Conservation (phyloP, 345 rosid genomes). For the Hevea brasiliensis region DNA sequence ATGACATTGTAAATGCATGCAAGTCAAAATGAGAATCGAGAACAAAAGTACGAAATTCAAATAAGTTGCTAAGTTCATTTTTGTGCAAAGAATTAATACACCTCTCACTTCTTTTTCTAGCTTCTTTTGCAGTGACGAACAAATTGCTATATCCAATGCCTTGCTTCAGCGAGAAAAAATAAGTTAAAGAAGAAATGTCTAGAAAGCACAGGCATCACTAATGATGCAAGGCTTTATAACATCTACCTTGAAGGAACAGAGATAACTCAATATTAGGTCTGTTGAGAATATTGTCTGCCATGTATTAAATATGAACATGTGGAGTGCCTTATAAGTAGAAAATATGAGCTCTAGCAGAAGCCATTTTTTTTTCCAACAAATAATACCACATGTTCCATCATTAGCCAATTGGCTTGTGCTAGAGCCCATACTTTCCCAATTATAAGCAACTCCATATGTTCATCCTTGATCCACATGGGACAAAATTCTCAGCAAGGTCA, state of each 20-base stretch:
- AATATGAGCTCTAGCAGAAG: too few species aligned
- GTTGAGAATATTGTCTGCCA: too few species aligned
- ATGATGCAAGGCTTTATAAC: not conserved
- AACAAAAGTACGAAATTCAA: not conserved
- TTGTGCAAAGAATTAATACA: not conserved
- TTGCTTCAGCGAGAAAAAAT: not conserved
- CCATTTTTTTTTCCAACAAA: too few species aligned
- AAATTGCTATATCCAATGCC: not conserved
- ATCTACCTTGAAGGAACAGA: not conserved
- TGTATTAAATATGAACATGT: too few species aligned
- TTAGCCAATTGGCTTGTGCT: too few species aligned
- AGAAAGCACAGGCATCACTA: not conserved
- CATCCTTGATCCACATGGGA: too few species aligned
- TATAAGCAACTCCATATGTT: too few species aligned
- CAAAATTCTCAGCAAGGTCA: too few species aligned
- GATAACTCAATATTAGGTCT: not conserved
- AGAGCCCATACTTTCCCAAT: too few species aligned
- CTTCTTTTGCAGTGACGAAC: not conserved
- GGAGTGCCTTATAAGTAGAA: too few species aligned
- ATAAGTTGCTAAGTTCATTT: not conserved
- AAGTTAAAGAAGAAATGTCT: not conserved
- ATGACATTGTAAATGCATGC: slow-evolving; percentile 6
- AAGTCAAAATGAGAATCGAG: not conserved
- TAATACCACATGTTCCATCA: too few species aligned
- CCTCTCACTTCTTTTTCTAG: slow-evolving; percentile 1